Evolutionary conservation across 1,284 basidiomycete species (phyloP), one percentile per base, ranked within the genome.

Genomic region (Ceratobasidium papillatum): DNA sequence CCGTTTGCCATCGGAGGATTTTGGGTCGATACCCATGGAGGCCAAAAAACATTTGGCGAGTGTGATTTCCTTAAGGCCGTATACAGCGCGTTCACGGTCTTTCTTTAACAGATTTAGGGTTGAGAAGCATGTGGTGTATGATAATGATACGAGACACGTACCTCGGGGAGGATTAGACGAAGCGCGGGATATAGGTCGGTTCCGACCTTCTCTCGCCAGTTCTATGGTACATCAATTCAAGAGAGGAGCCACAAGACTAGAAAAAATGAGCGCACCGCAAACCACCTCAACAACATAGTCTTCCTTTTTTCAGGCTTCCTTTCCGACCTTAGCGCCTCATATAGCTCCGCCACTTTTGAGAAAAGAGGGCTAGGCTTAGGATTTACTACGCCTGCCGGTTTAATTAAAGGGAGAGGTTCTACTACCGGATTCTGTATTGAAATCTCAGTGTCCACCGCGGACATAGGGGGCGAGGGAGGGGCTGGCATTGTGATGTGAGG

Each of bases 11-110:
- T 95, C 92, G 1, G 90, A 90, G 74, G 93, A 91, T 80, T 90
- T 89, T 80, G 84, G 87, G 62, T 91, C 89, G 0, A 98, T 84
- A 0, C 93, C 94, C 49, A 98, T 92, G 0, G 96, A 86, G 76
- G 93, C 91, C 82, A 96, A 94, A 80, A 96, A 96, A 11, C 89
- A 90, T 82, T 94, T 96, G 1, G 95, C 95, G 1, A 98, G 84
- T 79, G 92, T 93, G 82, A 92, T 92, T 83, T 98, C 96, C 81
- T 98, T 98, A 77, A 97, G 82, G 9, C 94, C 93, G 82, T 98
- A 98, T 0, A 95, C 90, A 0, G 94, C 88, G 64, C 96, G 89
- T 77, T 97, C 94, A 43, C 92, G 87, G 81, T 98, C 96, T 87
- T 94, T 93, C 95, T 98, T 80, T 17, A 47, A 12, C 19, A 12